Conservation (phyloP, 129 eudicot genomes). For the Lactuca sativa region DNA sequence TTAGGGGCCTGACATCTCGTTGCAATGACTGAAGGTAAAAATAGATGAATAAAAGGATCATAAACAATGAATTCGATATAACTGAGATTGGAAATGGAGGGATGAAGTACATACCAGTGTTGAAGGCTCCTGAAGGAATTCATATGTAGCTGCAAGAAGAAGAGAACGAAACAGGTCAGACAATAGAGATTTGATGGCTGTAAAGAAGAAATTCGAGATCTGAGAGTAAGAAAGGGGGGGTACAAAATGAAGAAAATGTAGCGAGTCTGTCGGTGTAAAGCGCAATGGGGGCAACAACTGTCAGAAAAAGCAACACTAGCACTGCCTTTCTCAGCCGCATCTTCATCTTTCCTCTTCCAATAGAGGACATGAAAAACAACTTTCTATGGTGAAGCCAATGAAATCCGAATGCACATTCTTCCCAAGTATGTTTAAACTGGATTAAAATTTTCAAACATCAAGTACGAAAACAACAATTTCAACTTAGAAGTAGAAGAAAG, state of each 20-base stretch:
- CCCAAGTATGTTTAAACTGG: no score
- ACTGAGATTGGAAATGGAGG: not conserved
- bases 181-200: not conserved
- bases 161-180: not conserved
- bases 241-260: slow-evolving; percentile 20
- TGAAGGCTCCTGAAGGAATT: slow-evolving; percentile 23
- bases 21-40: slow-evolving; percentile 54
- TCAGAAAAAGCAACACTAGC: no score
- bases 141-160: slow-evolving; percentile 21
- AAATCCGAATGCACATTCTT: no score
- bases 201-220: not conserved
- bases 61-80: not conserved
- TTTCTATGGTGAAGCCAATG: no score
- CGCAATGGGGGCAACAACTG: no score
- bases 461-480: no score
- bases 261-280: not conserved
- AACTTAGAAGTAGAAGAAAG: no score
- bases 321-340: slow-evolving; percentile 31
- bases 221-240: not conserved
- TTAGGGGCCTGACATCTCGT: slow-evolving; percentile 51
- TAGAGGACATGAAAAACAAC: not conserved
- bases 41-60: not conserved
- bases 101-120: slow-evolving; percentile 1
- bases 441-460: no score
- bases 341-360: not conserved